Evolutionary conservation across 768 basidiomycete species (phyloP), one percentile per base, ranked within the genome.

Genomic region (Strobilomyces dryophilus): DNA sequence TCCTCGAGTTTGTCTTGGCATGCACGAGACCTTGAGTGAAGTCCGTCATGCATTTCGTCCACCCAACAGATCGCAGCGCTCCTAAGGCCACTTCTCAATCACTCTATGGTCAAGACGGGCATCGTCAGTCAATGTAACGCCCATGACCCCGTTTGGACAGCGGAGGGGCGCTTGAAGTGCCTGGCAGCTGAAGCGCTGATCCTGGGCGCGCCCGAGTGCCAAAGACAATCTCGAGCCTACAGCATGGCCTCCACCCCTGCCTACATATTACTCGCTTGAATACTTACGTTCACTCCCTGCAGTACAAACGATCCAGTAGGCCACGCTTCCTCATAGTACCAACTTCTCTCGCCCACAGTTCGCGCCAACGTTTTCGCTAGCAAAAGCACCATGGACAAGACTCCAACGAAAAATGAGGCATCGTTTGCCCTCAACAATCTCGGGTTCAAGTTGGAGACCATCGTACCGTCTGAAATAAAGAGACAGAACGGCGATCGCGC

Each of bases 381-480:
- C 29, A 35, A 48, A 31, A 45, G 20, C n/a, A 18, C 10, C 37
- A 32, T 57, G 61, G 34, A 35, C 47, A 34, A 57, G 5, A 9
- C 10, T 1, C 26, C 39, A 4, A 48, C 24, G 5, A 31, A 17
- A 5, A 24, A 39, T 14, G 10, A 31, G 5, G 31, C 29, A 1
- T 27, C 42, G 2, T 26, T 45, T 6, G 17, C 24, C 5, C 43
- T 43, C 31, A 31, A 45, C 17, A 47, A 49, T 8, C 37, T 43
- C 24, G 44, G 12, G 1, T 27, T 46, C 36, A 53, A 45, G 21
- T 29, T 63, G 15, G 29, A 55, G 51, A 55, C 56, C 18, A 61
- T 48, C 4, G 48, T 58, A 17, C 63, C 63, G 10, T 65, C 63
- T 14, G 43, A n/a, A 12, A 51, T 66, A 2, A 34, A 20, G 36